phyloP scores from a whole-genome alignment of 441 rosid genomes.

The Sinapis alba region DNA sequence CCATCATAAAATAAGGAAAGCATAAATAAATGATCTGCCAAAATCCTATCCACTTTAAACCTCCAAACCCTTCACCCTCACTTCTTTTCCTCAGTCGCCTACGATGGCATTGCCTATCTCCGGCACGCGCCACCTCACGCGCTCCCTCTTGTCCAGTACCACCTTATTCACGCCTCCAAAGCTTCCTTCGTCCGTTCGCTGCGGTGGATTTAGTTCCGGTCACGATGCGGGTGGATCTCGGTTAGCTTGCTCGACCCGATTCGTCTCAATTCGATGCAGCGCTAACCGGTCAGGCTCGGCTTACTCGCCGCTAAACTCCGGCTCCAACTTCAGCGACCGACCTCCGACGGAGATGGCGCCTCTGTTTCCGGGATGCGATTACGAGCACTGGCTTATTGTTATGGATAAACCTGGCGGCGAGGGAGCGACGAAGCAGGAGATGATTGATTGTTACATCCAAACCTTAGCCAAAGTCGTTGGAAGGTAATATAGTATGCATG shows the following conservation, averaged over 20 bases:
- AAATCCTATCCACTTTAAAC: slow-evolving; percentile 41
- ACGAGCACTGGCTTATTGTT: slow-evolving; percentile 95
- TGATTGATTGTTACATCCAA: slow-evolving; percentile 88
- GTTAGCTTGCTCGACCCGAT: slow-evolving; percentile 40
- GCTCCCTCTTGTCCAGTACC: slow-evolving; percentile 26
- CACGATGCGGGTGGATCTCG: slow-evolving; percentile 41
- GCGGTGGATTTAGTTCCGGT: slow-evolving; percentile 49
- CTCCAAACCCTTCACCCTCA: slow-evolving; percentile 3
- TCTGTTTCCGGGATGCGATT: slow-evolving; percentile 93
- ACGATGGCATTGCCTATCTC: slow-evolving; percentile 78
- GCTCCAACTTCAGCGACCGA: slow-evolving; percentile 89
- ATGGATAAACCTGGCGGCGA: slow-evolving; percentile 98
- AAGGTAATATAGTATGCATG: slow-evolving; percentile 54
- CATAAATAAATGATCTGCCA: not conserved
- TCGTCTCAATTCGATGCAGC: slow-evolving; percentile 60
- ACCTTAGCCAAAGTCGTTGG: slow-evolving; percentile 83
- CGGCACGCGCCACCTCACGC: slow-evolving; percentile 68
- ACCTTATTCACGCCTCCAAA: slow-evolving; percentile 43
- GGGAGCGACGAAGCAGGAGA: slow-evolving; percentile 84
- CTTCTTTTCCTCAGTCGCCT: not conserved
- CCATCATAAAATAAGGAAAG: not conserved
- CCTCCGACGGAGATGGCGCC: slow-evolving; percentile 99
- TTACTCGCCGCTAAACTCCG: slow-evolving; percentile 84
- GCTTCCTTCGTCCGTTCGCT: slow-evolving; percentile 41
- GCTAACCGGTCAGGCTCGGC: slow-evolving; percentile 77